Evolutionary conservation across 768 basidiomycete species (phyloP).

Genomic region (Serendipita sp.): DNA sequence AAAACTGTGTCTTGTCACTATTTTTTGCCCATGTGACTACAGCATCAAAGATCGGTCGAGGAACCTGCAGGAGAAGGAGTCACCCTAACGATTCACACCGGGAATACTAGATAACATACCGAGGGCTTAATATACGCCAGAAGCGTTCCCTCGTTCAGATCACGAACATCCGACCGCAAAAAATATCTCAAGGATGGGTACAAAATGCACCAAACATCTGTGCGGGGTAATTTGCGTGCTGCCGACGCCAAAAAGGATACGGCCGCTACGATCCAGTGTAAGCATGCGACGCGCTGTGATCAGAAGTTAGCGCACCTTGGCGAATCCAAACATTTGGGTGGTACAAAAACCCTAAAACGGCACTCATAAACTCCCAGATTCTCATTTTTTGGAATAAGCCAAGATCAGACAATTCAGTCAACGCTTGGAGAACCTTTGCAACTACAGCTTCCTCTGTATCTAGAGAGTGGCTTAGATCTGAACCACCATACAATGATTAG

Average conservation of each 20-base stretch:
- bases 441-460: slow-evolving; percentile 94
- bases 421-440: slow-evolving; percentile 69
- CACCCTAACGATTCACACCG: background rate
- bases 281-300: background rate
- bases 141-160: slow-evolving; percentile 59
- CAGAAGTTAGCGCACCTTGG: slow-evolving; percentile 41
- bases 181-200: slow-evolving; percentile 83
- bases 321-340: slow-evolving; percentile 95
- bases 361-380: slow-evolving; percentile 93
- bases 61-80: slow-evolving; percentile 22
- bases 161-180: slow-evolving; percentile 63
- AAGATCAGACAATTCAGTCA: slow-evolving; percentile 79
- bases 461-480: slow-evolving; percentile 17
- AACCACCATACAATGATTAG: background rate
- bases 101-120: slow-evolving; percentile 29
- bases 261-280: slow-evolving; percentile 35
- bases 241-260: slow-evolving; percentile 79
- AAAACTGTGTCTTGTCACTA: slow-evolving; percentile 62
- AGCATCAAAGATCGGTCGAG: slow-evolving; percentile 67
- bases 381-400: slow-evolving; percentile 85
- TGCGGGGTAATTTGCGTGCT: slow-evolving; percentile 60
- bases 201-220: slow-evolving; percentile 93
- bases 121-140: slow-evolving; percentile 61
- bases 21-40: slow-evolving; percentile 81
- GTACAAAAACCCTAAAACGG: slow-evolving; percentile 73